Base-by-base conservation (phyloP, 2,329 filamentous ascomycete species). In the Nannizzia gypsea region DNA sequence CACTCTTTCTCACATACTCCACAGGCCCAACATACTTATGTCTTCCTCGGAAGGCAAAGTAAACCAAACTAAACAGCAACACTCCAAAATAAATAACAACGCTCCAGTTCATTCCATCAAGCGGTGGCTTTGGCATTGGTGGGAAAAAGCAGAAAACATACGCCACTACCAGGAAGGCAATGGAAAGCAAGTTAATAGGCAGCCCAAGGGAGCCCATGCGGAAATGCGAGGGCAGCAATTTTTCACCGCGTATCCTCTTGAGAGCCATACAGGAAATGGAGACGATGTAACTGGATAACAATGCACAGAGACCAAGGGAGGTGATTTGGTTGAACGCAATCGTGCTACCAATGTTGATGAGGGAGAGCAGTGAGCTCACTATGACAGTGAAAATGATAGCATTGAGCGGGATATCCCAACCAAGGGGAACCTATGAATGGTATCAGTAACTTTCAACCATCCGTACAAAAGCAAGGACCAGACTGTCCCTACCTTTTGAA, bases 281-380 rank as follows among this genome's bases (percentile, higher is more conserved):
- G 3, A 81, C 62, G 38, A 76, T 70, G 58, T 77, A 78, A 22
- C 74, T 72, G 1, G 70, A 73, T 40, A 77, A 63, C 8, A 77
- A 63, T 5, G 74, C 72, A 2, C 72, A 70, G 24, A 75, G 70
- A 1, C 70, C 72, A 6, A 78, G 70, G 1, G 76, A 76, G 24
- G 75, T 67, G 50, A 78, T 73, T 59, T 73, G 73, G 62, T 74
- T 72, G 59, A 78, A 71, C 8, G 76, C 76, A 3, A 72, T 68
- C 20, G 69, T 67, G 17, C 76, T 78, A 48, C 77, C 78, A 58
- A 81, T 75, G 64, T 80, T 80, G 71, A 81, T 79, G 24, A 81
- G 68, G 0, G 75, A 74, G 38, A 81, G 73, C 3, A 80, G 70
- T 2, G 72, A 68, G 20, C 74, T 74, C 38, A 75, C 70, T 6